Evolutionary conservation across 345 rosid genomes (phyloP), one percentile per base, ranked within the genome.

Genomic region (Conringia planisiliqua): DNA sequence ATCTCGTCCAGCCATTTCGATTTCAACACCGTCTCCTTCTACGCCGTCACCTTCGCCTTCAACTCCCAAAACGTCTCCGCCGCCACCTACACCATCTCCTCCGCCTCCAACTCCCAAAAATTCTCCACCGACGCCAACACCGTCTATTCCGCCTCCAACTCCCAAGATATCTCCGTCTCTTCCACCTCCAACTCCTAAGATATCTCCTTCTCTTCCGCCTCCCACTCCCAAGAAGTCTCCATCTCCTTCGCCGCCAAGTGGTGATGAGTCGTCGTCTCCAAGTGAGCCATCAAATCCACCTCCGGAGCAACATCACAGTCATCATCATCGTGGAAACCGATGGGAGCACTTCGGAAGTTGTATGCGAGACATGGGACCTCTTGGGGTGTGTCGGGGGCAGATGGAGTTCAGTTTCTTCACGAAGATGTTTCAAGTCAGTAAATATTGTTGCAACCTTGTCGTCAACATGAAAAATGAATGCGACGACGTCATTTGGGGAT

Each of bases 1-100:
- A 39, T 60, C 79, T 51, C 46, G 36, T 59, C 79, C 79, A 2
- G 75, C 75, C 5, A 70, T 76, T 9, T 76, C 79, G 1, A 69
- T 76, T 17, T 76, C 42, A 35, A 57, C 26, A 16, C 20, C 33
- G 2, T 13, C 71, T 14, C 71, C 13, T 4, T 7, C 59, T 0
- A 22, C 24, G 0, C 72, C 7, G 26, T 27, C 72, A 2, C 59
- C 3, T 10, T n/a, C 54, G 0, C 72, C 14, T 27, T 30, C 73
- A 2, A 0, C 54, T 9, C 73, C 65, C 13, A 69, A 69, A 3
- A 43, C 6, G 1, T 67, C 62, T 67, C 72, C 36, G 4, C 33
- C 33, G 0, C 68, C 75, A 0, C 7, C 7, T 1, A n/a, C 13
- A 0, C 73, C 72, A 1, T 67, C 40, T 5, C 56, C 4, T 16